phyloP scores from a whole-genome alignment of 768 basidiomycete genomes.

The Tephrocybe rancida region DNA sequence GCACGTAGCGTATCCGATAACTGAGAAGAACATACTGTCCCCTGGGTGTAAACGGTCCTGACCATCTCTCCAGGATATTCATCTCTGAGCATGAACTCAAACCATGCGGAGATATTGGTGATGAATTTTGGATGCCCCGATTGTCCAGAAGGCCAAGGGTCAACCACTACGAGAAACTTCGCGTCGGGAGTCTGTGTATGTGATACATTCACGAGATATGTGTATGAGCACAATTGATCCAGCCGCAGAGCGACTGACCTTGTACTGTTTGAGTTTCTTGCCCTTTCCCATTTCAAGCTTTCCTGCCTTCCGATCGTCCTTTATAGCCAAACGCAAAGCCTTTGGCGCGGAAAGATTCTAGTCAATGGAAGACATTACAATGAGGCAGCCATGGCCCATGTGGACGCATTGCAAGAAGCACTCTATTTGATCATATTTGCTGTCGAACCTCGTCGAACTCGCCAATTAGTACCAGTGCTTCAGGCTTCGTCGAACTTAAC shows the following conservation, averaged over 20 bases:
- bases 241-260: not conserved
- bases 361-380: too few species aligned
- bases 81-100: slow-evolving; percentile 34
- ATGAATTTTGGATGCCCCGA: slow-evolving; percentile 20
- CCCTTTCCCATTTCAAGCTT: not conserved
- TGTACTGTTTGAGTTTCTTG: not conserved
- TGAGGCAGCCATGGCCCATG: too few species aligned
- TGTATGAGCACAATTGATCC: too few species aligned
- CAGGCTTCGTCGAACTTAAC: too few species aligned
- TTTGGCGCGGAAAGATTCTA: too few species aligned
- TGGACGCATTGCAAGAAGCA: too few species aligned
- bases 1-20: not conserved
- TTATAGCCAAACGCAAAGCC: too few species aligned
- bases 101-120: slow-evolving; percentile 35
- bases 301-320: not conserved
- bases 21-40: slow-evolving; percentile 28
- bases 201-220: too few species aligned
- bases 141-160: slow-evolving; percentile 28
- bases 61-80: slow-evolving; percentile 27
- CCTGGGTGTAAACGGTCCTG: slow-evolving; percentile 30
- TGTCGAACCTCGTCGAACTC: too few species aligned
- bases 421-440: too few species aligned
- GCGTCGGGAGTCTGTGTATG: slow-evolving; percentile 9
- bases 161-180: slow-evolving; percentile 28
- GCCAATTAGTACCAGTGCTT: too few species aligned